Evolutionary conservation across 495 filamentous ascomycete genomes (phyloP), one percentile per base, ranked within the genome.

Genomic region (Cenococcum geophilum): DNA sequence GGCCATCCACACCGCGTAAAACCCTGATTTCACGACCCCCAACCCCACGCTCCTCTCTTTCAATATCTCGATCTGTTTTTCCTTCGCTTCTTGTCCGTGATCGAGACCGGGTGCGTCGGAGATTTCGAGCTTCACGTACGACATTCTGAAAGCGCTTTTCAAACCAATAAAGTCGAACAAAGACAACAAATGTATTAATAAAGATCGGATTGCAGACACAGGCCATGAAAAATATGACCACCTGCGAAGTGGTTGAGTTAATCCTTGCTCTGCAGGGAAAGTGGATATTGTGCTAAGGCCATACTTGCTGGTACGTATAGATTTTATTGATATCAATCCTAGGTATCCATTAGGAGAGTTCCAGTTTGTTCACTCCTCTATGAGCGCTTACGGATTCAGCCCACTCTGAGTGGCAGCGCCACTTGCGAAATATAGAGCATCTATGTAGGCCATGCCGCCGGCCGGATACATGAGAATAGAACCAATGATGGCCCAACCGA

Each of bases 161-260:
- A 68, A 98, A 98, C 92, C 92, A 97, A 74, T 96, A 96, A 4
- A 97, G 76, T 1, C 93, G 88, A 21, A 97, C 77, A 66, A 95
- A 95, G 0, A 97, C 92, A 32, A 97, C 87, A 34, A 82, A 86
- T 6, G 86, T 80, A 71, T 96, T 84, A 73, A 98, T 92, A 58
- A 89, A 87, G 61, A 98, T 96, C 2, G 93, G 93, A 48, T 91
- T 98, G 35, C 65, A 70, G 27, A 76, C 45, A 63, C 64, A 74
- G 5, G 87, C 82, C 22, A 92, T 63, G 1, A 87, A 74, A 21
- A 89, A 74, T 35, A 89, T 67, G 58, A 63, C 57, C 59, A 71
- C 55, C 66, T 69, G 48, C 23, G 36, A 47, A 22, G 23, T 25
- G 10, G 23, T 52, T 25, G 22, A 0, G 10, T 14, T 52, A 16